Conservation (phyloP, 2,329 filamentous ascomycete genomes). For the Neopestalotiopsis sp. region DNA sequence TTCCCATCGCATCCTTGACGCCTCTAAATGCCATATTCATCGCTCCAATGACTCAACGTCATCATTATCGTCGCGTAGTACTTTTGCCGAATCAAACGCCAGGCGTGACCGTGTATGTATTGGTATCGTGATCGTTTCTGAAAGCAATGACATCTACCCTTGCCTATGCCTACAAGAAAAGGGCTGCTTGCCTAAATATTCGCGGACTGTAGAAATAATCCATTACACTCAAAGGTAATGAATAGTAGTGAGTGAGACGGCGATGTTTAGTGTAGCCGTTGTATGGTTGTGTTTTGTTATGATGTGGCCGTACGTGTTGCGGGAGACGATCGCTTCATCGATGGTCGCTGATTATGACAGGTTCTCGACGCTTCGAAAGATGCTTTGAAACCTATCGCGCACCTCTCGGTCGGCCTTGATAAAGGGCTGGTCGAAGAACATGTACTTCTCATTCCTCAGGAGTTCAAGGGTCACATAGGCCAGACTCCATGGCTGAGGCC, state of each 20-base stretch:
- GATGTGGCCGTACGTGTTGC: background rate
- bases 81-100: slow-evolving; percentile 12
- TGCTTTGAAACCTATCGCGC: slow-evolving; percentile 27
- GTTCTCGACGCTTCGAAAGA: slow-evolving; percentile 20
- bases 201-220: background rate
- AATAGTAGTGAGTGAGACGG: slow-evolving; percentile 1
- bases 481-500: slow-evolving; percentile 95
- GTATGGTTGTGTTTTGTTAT: background rate
- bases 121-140: slow-evolving; percentile 12
- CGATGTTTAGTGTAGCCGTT: background rate
- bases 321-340: background rate
- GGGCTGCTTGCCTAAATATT: background rate
- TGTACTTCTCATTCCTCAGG: slow-evolving; percentile 87
- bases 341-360: slow-evolving; percentile 16
- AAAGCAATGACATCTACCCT: slow-evolving; percentile 8
- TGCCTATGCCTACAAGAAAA: slow-evolving; percentile 9
- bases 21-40: slow-evolving; percentile 16
- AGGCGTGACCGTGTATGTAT: slow-evolving; percentile 8
- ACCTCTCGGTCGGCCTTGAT: slow-evolving; percentile 91
- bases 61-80: slow-evolving; percentile 10
- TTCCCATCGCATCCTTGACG: background rate
- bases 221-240: background rate
- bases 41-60: slow-evolving; percentile 9
- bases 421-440: slow-evolving; percentile 91
- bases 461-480: slow-evolving; percentile 88